Conservation (phyloP, 805 yeast species). For the Priceomyces medius region DNA sequence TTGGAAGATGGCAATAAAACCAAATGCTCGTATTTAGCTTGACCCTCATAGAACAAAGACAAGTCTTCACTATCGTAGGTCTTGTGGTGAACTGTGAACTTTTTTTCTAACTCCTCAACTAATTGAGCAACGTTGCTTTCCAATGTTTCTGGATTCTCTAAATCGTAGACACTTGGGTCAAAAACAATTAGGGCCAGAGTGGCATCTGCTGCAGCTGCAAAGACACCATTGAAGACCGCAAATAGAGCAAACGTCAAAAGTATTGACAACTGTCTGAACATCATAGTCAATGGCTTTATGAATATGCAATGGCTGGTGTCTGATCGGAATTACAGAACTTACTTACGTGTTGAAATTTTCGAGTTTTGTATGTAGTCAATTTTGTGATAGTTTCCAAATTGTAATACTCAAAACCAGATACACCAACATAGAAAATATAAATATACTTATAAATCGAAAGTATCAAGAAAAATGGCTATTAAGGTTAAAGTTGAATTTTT, state of each 20-base stretch:
- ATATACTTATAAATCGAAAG: too few species aligned
- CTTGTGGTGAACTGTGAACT: constrained; percentile 17
- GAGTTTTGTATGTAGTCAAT: not conserved
- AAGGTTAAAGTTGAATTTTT: constrained; percentile 44
- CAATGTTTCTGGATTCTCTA: constrained; percentile 13
- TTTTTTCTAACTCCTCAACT: constrained; percentile 20
- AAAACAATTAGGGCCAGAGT: constrained; percentile 31
- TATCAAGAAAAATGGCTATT: constrained; percentile 23
- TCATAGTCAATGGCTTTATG: not conserved
- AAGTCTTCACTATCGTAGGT: constrained; percentile 24
- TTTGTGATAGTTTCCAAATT: constrained; percentile 3
- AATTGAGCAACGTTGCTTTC: constrained; percentile 19
- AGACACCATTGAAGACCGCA: constrained; percentile 1
- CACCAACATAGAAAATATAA: too few species aligned
- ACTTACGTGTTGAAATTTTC: constrained; percentile 6
- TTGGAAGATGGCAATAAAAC: constrained; percentile 37
- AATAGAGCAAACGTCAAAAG: constrained; percentile 9
- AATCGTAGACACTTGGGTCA: constrained; percentile 28
- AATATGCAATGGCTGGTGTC: not conserved
- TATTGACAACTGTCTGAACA: constrained; percentile 8
- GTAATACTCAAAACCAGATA: too few species aligned
- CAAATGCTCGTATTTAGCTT: constrained; percentile 26
- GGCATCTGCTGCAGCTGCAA: constrained; percentile 8
- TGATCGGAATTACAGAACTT: not conserved
- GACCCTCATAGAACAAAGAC: constrained; percentile 23